Evolutionary conservation across 352 stramenopile species (phyloP), one percentile per base, ranked within the genome.

Genomic region (Phytophthora sp.): DNA sequence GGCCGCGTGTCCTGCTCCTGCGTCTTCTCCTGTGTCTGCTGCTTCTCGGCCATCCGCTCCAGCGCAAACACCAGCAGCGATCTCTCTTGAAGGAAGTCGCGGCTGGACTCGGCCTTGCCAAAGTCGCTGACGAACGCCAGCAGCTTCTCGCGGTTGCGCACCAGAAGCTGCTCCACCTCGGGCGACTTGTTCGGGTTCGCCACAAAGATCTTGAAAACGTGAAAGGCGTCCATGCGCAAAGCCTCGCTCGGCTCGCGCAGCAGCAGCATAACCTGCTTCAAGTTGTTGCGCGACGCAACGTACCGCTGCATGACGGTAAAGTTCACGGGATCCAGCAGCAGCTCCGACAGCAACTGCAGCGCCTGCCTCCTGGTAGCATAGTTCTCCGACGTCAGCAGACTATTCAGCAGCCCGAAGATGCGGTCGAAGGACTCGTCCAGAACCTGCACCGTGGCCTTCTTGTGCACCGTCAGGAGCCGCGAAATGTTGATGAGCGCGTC

Each of bases 131-230:
- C 79, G 43, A 91, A 95, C 17, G 80, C 57, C 30, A 93, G 41
- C 23, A 95, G 69, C 67, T 94, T 95, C 20, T 94, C 82, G 10
- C 69, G 70, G 59, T 95, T 95, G 12, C 79, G 80, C 26, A 88
- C 53, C 44, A 95, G 69, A 10, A 93, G 58, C 55, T 89, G 75
- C 67, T 89, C 79, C 20, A 95, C 79, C 49, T 92, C 84, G 9
- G 31, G 30, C 38, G 84, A 89, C 48, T 94, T 95, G 66, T 88
- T 87, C 30, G 87, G 87, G 54, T 95, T 95, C 8, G 84, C 87
- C 32, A 95, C 85, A 53, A 95, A 95, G 60, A 95, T 92, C 66
- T 95, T 95, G 58, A 95, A 95, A 41, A 95, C 79, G 54, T 95
- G 79, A 57, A 92, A 95, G 13, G 87, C 84, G 51, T 95, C 87